Percentiles rank a stretch among this genome's conserved stretches.
Conservation (phyloP, 2,329 filamentous ascomycete genomes). For the Pseudogymnoascus sp. region DNA sequence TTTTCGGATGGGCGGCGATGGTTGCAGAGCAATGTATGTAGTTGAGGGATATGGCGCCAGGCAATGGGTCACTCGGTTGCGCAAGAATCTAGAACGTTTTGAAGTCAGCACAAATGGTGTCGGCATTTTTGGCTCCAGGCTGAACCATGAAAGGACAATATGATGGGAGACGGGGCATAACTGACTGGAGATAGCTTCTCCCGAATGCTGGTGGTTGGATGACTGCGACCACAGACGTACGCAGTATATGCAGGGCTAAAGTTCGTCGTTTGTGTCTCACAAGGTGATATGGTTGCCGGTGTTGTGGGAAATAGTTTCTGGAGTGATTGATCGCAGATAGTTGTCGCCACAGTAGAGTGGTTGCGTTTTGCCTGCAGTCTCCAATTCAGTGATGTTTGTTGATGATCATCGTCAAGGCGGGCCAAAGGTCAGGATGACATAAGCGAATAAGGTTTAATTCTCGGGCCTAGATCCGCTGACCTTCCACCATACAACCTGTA, state of each 20-base stretch:
- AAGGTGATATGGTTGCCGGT: neutral
- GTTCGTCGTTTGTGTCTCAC: neutral
- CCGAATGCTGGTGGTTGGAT: neutral
- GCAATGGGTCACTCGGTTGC: neutral
- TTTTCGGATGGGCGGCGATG: neutral
- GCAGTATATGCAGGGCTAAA: neutral
- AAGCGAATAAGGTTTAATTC: slow-evolving; percentile 3
- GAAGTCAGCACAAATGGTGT: neutral
- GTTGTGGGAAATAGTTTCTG: slow-evolving; percentile 4
- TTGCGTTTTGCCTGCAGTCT: slow-evolving; percentile 4
- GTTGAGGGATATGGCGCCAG: neutral
- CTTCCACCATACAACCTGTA: neutral
- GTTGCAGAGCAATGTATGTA: neutral
- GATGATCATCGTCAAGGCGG: slow-evolving; percentile 9
- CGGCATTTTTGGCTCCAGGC: neutral
- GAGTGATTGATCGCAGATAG: slow-evolving; percentile 2
- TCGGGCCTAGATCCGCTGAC: slow-evolving; percentile 7
- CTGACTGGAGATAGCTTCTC: neutral
- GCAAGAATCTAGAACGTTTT: neutral
- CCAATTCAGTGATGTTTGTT: slow-evolving; percentile 7
- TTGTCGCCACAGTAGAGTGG: neutral
- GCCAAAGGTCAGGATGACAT: slow-evolving; percentile 7
- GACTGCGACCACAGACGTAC: slow-evolving; percentile 4
- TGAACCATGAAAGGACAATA: neutral
- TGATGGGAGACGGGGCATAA: neutral